These are phyloP conservation scores for Arachis stenosperma DNA, from an alignment of 306 rosid genomes.

Conservation along the genomic window DNA sequence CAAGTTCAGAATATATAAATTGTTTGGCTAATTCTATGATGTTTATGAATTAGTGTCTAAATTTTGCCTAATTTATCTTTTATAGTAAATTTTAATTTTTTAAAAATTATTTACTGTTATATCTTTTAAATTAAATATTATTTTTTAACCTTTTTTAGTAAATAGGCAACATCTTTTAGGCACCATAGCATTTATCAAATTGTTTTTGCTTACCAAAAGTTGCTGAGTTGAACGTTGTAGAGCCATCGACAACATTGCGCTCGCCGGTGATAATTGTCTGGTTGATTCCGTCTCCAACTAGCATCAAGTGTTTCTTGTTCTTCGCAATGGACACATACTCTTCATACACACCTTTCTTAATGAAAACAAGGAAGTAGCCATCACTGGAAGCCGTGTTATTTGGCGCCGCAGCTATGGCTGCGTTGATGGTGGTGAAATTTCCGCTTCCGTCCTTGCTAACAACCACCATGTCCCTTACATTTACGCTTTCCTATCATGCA, in stretches of 20 bases:
- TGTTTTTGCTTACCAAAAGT: conserved; percentile 61
- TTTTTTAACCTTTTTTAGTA: too few relatives aligned
- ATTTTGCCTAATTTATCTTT: too few relatives aligned
- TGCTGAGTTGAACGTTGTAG: conserved; percentile 78
- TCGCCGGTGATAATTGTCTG: conserved; percentile 69
- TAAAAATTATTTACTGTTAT: too few relatives aligned
- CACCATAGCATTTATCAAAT: too few relatives aligned
- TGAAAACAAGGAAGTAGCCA: conserved; percentile 66
- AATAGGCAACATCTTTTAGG: too few relatives aligned
- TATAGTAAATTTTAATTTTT: too few relatives aligned
- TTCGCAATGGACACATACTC: conserved; percentile 70
- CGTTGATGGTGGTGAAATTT: conserved; percentile 70
- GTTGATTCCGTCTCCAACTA: conserved; percentile 83
- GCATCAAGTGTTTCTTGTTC: conserved; percentile 66
- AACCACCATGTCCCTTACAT: conserved; percentile 48
- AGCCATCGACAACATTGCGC: conserved; percentile 67
- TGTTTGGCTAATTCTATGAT: too few relatives aligned
- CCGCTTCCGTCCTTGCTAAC: conserved; percentile 74
- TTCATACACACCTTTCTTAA: conserved; percentile 64
- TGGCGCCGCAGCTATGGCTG: conserved; percentile 68
- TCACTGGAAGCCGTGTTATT: conserved; percentile 46
- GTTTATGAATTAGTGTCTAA: too few relatives aligned
- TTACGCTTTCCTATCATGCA: conserved; percentile 35
- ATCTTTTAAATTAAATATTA: too few relatives aligned
- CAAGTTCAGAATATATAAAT: too few relatives aligned